A percentile compares a stretch with the other conserved stretches of the same genome.
These are phyloP conservation scores for Barnettozyma californica DNA, from an alignment of 805 yeast genomes.

Conservation along the genomic window DNA sequence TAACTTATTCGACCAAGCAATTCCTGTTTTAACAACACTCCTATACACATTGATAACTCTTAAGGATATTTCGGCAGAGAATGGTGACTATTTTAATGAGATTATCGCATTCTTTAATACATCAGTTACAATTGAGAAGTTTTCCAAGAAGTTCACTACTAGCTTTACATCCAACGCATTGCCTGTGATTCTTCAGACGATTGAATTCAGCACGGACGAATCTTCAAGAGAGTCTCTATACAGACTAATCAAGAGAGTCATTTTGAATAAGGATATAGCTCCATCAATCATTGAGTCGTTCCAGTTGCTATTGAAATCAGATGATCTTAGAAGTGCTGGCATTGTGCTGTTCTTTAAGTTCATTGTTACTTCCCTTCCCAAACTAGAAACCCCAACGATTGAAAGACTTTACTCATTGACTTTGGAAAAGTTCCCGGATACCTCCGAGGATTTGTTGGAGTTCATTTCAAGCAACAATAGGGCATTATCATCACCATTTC, in stretches of 20 bases:
- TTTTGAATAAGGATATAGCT: slow-evolving; percentile 25
- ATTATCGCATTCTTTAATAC: slow-evolving; percentile 15
- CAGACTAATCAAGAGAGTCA: slow-evolving; percentile 21
- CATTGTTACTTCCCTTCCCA: slow-evolving; percentile 26
- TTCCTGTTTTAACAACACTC: slow-evolving; percentile 16
- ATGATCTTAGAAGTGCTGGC: slow-evolving; percentile 11
- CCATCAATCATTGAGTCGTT: slow-evolving; percentile 27
- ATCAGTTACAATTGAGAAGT: slow-evolving; percentile 12
- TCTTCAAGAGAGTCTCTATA: slow-evolving; percentile 5
- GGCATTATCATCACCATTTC: slow-evolving; percentile 47
- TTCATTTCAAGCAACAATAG: slow-evolving; percentile 47
- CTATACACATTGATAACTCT: slow-evolving; percentile 10
- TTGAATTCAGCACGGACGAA: neutral
- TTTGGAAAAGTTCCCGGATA: slow-evolving; percentile 31
- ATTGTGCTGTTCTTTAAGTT: slow-evolving; percentile 28
- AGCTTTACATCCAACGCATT: slow-evolving; percentile 18
- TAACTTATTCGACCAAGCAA: slow-evolving; percentile 14
- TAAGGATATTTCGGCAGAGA: neutral
- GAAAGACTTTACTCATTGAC: slow-evolving; percentile 46
- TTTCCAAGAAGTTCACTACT: slow-evolving; percentile 14
- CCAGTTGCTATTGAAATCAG: slow-evolving; percentile 27
- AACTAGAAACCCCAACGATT: slow-evolving; percentile 31
- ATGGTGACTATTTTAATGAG: slow-evolving; percentile 3
- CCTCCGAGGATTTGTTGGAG: slow-evolving; percentile 39
- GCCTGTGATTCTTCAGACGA: slow-evolving; percentile 11